These are phyloP conservation scores for Aspergillus sp. DNA, from an alignment of 2,329 filamentous ascomycete genomes.

Conservation along the genomic window DNA sequence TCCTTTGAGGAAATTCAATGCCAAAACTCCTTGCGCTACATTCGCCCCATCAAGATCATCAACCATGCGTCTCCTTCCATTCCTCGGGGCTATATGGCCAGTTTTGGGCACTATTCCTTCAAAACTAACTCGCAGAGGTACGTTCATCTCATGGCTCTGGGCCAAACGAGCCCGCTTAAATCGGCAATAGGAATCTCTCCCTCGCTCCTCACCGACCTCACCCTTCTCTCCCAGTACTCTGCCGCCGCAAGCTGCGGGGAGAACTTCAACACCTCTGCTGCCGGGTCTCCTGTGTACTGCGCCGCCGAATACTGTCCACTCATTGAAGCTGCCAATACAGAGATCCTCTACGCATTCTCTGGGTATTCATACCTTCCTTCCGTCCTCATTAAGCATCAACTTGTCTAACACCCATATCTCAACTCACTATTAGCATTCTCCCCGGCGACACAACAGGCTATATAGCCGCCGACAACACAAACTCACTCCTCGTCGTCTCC, in stretches of 20 bases:
- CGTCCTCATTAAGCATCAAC: no score
- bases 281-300: slow-evolving; percentile 44
- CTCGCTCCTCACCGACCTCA: slow-evolving; percentile 20
- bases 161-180: no score
- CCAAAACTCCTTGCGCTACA: no score
- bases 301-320: slow-evolving; percentile 43
- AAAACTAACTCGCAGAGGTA: no score
- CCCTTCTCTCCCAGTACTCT: slow-evolving; percentile 50
- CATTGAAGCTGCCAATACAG: slow-evolving; percentile 45
- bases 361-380: no score
- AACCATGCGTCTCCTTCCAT: no score
- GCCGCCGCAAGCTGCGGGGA: slow-evolving; percentile 49
- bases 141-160: no score
- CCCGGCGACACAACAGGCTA: slow-evolving; percentile 47
- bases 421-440: background rate
- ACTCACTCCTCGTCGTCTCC: slow-evolving; percentile 35
- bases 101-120: no score
- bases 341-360: slow-evolving; percentile 45
- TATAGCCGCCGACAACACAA: slow-evolving; percentile 47
- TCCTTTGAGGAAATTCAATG: no score
- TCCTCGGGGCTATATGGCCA: no score
- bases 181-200: slow-evolving; percentile 1
- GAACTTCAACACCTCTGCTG: slow-evolving; percentile 42
- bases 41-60: no score
- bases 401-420: background rate